Evolutionary conservation across 177 flowering plant species (phyloP).

Genomic region (Vitis hybrid): DNA sequence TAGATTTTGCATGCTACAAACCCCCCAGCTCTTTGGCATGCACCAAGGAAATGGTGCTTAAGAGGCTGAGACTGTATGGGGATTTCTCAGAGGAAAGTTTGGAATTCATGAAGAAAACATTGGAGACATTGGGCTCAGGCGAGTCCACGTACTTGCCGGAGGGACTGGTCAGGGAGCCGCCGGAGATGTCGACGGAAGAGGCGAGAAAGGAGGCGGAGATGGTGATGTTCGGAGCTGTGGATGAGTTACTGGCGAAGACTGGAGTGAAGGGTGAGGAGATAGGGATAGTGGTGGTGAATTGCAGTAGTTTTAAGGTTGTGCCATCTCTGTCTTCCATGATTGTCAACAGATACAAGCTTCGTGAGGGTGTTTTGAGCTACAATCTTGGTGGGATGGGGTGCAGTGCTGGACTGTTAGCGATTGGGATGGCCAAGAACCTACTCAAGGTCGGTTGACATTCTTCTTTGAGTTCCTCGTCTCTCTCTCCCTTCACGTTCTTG

Average conservation of each 20-base stretch:
- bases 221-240: constrained; percentile 50
- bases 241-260: constrained; percentile 33
- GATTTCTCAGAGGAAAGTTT: constrained; percentile 5
- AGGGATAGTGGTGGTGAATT: constrained; percentile 43
- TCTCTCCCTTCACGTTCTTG: too few species aligned
- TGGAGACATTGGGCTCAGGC: constrained; percentile 39
- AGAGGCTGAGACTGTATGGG: not conserved
- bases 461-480: not conserved
- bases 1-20: constrained; percentile 4
- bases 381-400: constrained; percentile 56
- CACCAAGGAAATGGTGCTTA: not conserved
- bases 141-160: constrained; percentile 37
- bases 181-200: constrained; percentile 34
- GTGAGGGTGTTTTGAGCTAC: constrained; percentile 30
- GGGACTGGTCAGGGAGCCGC: constrained; percentile 32
- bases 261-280: constrained; percentile 36
- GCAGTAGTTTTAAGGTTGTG: constrained; percentile 34
- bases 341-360: constrained; percentile 40
- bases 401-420: constrained; percentile 42
- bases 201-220: constrained; percentile 41
- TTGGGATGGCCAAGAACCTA: constrained; percentile 44
- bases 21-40: not conserved
- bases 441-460: constrained; percentile 25
- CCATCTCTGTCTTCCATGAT: constrained; percentile 52
- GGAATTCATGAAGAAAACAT: constrained; percentile 27